phyloP scores from a whole-genome alignment of 257 asterid genomes.

The Scutellaria baicalensis region DNA sequence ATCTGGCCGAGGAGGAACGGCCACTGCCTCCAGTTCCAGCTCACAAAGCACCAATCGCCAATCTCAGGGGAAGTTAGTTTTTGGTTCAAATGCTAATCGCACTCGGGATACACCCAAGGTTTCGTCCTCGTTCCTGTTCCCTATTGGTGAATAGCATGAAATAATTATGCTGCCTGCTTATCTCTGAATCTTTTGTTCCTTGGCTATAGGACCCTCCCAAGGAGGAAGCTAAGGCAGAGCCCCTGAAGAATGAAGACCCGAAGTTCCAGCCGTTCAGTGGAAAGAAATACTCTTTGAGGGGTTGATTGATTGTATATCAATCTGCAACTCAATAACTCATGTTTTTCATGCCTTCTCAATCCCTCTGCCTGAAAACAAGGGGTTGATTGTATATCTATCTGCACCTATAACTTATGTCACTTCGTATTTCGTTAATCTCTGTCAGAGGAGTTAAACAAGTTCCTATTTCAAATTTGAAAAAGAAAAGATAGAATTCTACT shows the following conservation, averaged over 20 bases:
- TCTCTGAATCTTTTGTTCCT: background rate
- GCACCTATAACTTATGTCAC: background rate
- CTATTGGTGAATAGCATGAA: background rate
- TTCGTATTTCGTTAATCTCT: background rate
- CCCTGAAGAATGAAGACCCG: conserved; percentile 70
- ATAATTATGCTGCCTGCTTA: background rate
- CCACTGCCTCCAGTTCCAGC: conserved; percentile 53
- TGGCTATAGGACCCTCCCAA: conserved; percentile 48
- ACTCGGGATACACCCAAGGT: conserved; percentile 56
- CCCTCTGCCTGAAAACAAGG: conserved; percentile 4
- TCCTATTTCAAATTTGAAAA: conserved; percentile 8
- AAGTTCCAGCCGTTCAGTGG: conserved; percentile 68
- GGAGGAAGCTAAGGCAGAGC: conserved; percentile 52
- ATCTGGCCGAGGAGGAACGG: conserved; percentile 28
- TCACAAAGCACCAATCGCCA: conserved; percentile 63
- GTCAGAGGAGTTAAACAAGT: conserved; percentile 16
- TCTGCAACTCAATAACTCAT: background rate
- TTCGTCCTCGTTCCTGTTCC: background rate
- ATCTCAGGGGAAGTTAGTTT: conserved; percentile 90
- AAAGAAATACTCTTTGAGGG: conserved; percentile 67
- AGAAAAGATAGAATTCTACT: background rate
- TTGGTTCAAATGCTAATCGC: conserved; percentile 67
- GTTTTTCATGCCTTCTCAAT: background rate
- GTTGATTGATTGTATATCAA: conserved; percentile 32
- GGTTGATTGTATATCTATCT: conserved; percentile 31